phyloP scores from a whole-genome alignment of 2,329 filamentous ascomycete genomes.

The Aspergillus cejpii region DNA sequence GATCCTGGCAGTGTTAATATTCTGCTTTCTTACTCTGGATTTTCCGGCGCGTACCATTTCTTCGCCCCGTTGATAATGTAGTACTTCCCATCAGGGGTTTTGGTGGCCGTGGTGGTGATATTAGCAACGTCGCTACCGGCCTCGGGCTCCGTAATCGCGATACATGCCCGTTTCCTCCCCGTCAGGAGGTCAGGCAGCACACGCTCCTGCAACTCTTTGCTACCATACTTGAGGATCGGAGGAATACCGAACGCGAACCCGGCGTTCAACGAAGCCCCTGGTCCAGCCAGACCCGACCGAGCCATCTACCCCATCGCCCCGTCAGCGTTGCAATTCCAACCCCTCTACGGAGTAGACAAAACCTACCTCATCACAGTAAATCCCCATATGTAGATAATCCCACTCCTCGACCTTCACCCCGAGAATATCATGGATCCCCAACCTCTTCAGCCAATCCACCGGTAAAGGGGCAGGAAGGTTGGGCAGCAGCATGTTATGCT shows the following conservation, averaged over 20 bases:
- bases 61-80: constrained; percentile 70
- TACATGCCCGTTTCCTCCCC: constrained; percentile 61
- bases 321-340: too few species aligned
- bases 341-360: too few species aligned
- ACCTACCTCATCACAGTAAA: constrained; percentile 60
- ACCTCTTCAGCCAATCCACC: constrained; percentile 57
- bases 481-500: constrained; percentile 63
- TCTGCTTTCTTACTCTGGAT: neutral
- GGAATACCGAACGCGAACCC: constrained; percentile 68
- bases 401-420: constrained; percentile 66
- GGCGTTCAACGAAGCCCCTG: constrained; percentile 58
- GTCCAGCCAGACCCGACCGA: constrained; percentile 58
- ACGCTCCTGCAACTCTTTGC: constrained; percentile 54
- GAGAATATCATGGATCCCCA: constrained; percentile 60
- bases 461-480: constrained; percentile 63
- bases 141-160: constrained; percentile 71
- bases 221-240: constrained; percentile 63
- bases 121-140: constrained; percentile 69
- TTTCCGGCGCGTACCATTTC: constrained; percentile 53
- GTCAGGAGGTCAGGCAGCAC: constrained; percentile 63
- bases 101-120: constrained; percentile 61
- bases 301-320: constrained; percentile 47
- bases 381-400: constrained; percentile 63
- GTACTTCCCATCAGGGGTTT: constrained; percentile 56
- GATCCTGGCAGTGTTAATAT: constrained; percentile 42